Base-by-base conservation (phyloP, 352 stramenopile genomes). In the Blastocystis sp. region DNA sequence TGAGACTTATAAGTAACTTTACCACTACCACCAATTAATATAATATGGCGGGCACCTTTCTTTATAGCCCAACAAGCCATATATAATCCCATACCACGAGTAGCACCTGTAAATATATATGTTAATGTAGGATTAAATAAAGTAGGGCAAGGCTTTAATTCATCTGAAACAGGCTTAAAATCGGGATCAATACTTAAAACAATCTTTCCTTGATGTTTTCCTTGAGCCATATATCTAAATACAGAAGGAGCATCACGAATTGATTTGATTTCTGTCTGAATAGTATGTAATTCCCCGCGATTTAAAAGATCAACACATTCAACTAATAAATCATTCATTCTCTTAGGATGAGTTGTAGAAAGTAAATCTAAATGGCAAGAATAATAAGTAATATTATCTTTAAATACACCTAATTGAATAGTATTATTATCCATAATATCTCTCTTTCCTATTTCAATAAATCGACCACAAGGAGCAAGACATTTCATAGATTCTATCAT, bases 391-490 rank as follows among this genome's bases (percentile, higher is more conserved):
- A 39, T 42, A 27, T 62, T 62, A 25, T 62, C 36, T 11, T 54
- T 27, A 6, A 62, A 32, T 6, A 37, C 23, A 34, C 54, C 39
- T 13, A 62, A 28, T 13, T 31, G 28, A 21, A 62, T 41, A 2
- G 9, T 2, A 27, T 62, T 39, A n/a, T 42, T 24, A 11, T 42
- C 52, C n/a, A 62, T 62, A 1, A 42, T 42, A 27, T 62, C 52
- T 16, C 39, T 62, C 21, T 62, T 62, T 30, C 52, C 52, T n/a
- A 62, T 62, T 19, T 62, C 52, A 23, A 62, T 62, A 18, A 62
- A 62, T 9, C 23, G 31, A 9, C 52, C 52, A n/a, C 48, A 62
- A 0, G 52, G 52, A 18, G 52, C 52, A 10, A 62, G 34, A 6
- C 44, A 31, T 1, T 32, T 39, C n/a, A 62, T 13, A 5, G 52